Evolutionary conservation across 2,329 filamentous ascomycete genomes (phyloP), one percentile per base, ranked within the genome.

Genomic region (Xylariaceae sp.): DNA sequence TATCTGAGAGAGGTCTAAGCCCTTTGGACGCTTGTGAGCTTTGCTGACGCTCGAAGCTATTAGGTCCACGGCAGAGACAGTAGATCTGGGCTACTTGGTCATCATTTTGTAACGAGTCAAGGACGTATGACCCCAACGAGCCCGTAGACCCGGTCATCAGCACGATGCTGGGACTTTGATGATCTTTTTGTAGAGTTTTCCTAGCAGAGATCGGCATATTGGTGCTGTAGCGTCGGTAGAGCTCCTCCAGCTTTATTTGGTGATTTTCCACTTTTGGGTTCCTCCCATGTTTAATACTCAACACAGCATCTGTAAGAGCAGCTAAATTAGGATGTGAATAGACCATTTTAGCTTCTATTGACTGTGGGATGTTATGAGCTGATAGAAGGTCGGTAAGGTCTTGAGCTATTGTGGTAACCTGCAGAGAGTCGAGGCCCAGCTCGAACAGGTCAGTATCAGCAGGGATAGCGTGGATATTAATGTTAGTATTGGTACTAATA

Each of bases 91-190:
- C 40, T 6, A 68, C 51, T 9, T 39, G 11, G n/a, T 28, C 5
- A 17, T 62, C 37, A 4, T 29, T 21, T 4, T 56, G 37, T n/a
- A 68, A 26, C 1, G 50, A 47, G 41, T 65, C 58, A 6, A 68
- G 55, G 9, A 67, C 51, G 36, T 68, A 66, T 12, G 65, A 59
- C 1, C 66, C 66, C 17, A 68, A 36, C 0, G 65, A 64, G 21
- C 66, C 66, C 2, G 65, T 68, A 8, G 65, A 61, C 1, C 66
- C 66, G 1, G 66, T 68, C 7, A 68, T n/a, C 23, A 68, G 33
- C 8, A 68, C 56, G 16, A 50, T 24, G 7, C 29, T 34, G 2
- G 39, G 16, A n/a, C 5, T 46, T n/a, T n/a, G n/a, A 2, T 12
- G 9, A 3, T 48, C 36, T 19, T 53, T 51, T 6, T 39, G 26